Evolutionary conservation across 257 asterid genomes (phyloP), one percentile per base, ranked within the genome.

Genomic region (Solanum acaule): DNA sequence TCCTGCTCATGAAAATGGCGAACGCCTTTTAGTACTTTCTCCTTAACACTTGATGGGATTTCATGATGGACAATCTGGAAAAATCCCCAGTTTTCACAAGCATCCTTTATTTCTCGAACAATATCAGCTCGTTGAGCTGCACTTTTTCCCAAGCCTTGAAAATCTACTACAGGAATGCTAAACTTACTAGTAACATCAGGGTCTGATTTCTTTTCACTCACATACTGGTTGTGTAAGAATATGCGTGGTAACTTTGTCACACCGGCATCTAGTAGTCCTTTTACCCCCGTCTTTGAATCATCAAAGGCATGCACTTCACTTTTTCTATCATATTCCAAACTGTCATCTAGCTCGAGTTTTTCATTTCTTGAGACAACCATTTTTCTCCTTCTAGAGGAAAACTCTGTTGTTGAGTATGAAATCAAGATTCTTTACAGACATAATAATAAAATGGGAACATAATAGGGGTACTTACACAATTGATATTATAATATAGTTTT

Each of bases 51-150:
- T 1, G 6, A 73, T 15, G 91, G 90, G 77, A 89, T 82, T 78
- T 88, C 89, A 18, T 86, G 96, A 83, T 93, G 91, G 31, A 93
- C 84, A 29, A 94, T 89, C 83, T 89, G 93, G 90, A 94, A 94
- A 86, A 94, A 93, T 2, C 94, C 95, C 94, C 92, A 93, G 0
- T 86, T 49, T 86, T 84, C 85, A 5, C 92, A 89, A 22, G 95
- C 96, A 4, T 85, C 88, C 5, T 90, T 70, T 12, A 94, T 73
- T 42, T 83, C 59, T 20, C 86, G 91, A 16, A 94, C 72, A 12
- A 89, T 61, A 70, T 89, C 87, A 85, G 84, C 87, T 10, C 84
- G 93, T 38, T 68, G 37, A 29, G 67, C 46, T 8, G 89, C 87
- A 78, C 88, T 87, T 3, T 65, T 86, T 3, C 23, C 34, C 15